A percentile compares a stretch with the other conserved stretches of the same genome.
phyloP scores from a whole-genome alignment of 1,284 basidiomycete genomes.

The Amylostereum areolatum region DNA sequence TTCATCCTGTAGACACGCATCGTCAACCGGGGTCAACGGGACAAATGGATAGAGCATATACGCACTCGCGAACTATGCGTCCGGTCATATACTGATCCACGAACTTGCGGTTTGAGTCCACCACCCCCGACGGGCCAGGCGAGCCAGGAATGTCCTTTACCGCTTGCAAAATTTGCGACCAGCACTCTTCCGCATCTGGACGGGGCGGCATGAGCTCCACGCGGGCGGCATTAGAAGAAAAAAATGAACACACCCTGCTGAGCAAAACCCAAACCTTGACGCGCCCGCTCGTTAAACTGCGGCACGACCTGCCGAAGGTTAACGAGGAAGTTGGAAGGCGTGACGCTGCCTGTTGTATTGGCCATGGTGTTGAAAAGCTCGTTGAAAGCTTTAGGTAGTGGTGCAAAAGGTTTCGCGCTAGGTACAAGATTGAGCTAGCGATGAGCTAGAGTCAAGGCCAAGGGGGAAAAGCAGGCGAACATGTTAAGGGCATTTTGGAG shows the following conservation, averaged over 20 bases:
- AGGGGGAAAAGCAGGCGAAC: slow-evolving; percentile 29
- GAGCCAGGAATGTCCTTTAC: slow-evolving; percentile 59
- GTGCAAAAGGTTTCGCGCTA: slow-evolving; percentile 13
- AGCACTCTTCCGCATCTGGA: slow-evolving; percentile 94
- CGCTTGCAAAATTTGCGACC: slow-evolving; percentile 78
- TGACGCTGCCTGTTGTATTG: slow-evolving; percentile 72
- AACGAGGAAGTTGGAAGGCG: slow-evolving; percentile 68
- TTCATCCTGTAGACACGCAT: slow-evolving; percentile 45
- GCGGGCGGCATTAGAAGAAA: not conserved
- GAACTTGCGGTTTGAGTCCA: slow-evolving; percentile 43
- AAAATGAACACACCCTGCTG: slow-evolving; percentile 68
- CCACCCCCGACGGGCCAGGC: slow-evolving; percentile 26
- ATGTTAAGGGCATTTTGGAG: slow-evolving; percentile 63
- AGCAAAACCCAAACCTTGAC: slow-evolving; percentile 51
- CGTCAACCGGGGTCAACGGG: slow-evolving; percentile 1
- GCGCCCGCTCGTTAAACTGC: slow-evolving; percentile 81
- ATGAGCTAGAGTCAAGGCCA: not conserved
- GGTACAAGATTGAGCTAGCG: not conserved
- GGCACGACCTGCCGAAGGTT: slow-evolving; percentile 78
- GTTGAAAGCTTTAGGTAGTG: slow-evolving; percentile 53
- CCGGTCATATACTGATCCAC: slow-evolving; percentile 85
- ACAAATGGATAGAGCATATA: slow-evolving; percentile 9
- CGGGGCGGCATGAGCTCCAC: not conserved
- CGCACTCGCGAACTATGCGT: slow-evolving; percentile 78
- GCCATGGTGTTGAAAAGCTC: slow-evolving; percentile 72